Base-by-base conservation (phyloP, 768 basidiomycete species). In the Lenzites betulinus region DNA sequence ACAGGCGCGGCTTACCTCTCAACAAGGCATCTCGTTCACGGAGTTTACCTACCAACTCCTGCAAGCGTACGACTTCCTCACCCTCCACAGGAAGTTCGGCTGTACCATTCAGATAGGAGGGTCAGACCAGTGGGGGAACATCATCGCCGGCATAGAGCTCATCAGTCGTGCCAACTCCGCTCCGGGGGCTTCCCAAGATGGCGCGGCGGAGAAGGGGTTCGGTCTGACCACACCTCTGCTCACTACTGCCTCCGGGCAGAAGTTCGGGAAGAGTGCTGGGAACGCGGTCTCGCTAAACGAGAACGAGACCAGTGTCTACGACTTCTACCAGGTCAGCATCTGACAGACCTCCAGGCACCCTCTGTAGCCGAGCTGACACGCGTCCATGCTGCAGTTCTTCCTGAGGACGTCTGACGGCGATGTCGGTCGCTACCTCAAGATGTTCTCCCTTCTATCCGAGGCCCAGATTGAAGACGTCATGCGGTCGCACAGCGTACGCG, bases 51-150 rank as follows among this genome's bases (percentile, higher is more conserved):
- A 99, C 73, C 97, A 99, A 69, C 85, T 99, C 23, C 81, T 99
- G 26, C 97, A 99, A 76, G 97, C 94, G 12, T 92, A 95, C 75
- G 97, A 99, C 75, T 99, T 97, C 75, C 83, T 89, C 65, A 78
- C 87, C 66, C 81, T 99, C 9, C 76, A 90, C 71, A 78, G 79
- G 64, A 72, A 81, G 22, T 78, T 83, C 53, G 79, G 78, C 4
- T 98, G 96, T 73, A 83, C 83, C 15, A 83, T 97, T 43, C 97
- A 99, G 74, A 76, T 98, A 42, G 97, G 97, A 50, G 97, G 97
- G 11, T 95, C 94, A 0, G 97, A 99, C 73, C 97, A 99, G 73
- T 97, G 95, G 92, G 97, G 97, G 16, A 99, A 99, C 71, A 98
- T 99, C 64, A 76, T 96, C 30, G 91, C 93, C 26, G 97, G 97